These are phyloP conservation scores for Kurtzmaniella fragi DNA, from an alignment of 805 yeast species.

Conservation along the genomic window DNA sequence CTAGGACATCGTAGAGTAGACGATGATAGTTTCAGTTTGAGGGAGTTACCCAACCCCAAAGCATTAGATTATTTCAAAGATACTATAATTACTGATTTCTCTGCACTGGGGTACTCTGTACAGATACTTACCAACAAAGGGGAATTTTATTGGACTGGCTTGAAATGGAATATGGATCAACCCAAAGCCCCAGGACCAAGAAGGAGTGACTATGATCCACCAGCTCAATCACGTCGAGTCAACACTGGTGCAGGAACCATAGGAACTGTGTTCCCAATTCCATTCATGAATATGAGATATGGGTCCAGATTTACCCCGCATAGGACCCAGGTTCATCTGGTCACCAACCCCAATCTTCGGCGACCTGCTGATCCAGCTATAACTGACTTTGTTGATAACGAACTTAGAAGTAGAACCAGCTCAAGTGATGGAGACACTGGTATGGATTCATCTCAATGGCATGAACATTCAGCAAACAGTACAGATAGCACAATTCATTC, in stretches of 20 bases:
- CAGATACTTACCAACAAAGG: constrained; percentile 55
- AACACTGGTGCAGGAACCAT: too few relatives aligned
- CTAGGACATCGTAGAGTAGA: constrained; percentile 37
- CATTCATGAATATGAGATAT: not conserved
- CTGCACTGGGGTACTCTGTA: constrained; percentile 63
- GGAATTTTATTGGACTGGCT: constrained; percentile 50
- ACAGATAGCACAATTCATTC: too few relatives aligned
- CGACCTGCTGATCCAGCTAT: constrained; percentile 14
- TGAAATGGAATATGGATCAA: constrained; percentile 15
- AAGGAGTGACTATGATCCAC: constrained; percentile 13
- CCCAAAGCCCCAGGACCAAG: constrained; percentile 26
- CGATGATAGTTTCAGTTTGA: constrained; percentile 17
- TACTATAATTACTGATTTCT: constrained; percentile 38
- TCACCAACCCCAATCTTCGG: constrained; percentile 16
- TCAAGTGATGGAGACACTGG: too few relatives aligned
- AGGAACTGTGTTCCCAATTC: not conserved
- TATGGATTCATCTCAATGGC: too few relatives aligned
- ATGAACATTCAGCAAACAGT: too few relatives aligned
- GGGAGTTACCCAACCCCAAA: constrained; percentile 33
- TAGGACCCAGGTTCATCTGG: not conserved
- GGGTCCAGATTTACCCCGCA: constrained; percentile 1
- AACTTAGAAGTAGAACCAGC: too few relatives aligned
- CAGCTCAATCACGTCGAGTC: constrained; percentile 3
- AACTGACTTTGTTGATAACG: too few relatives aligned
- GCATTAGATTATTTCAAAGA: constrained; percentile 29